These are phyloP conservation scores for Ceratocystis albifundus DNA, from an alignment of 2,329 filamentous ascomycete genomes.

Conservation along the genomic window DNA sequence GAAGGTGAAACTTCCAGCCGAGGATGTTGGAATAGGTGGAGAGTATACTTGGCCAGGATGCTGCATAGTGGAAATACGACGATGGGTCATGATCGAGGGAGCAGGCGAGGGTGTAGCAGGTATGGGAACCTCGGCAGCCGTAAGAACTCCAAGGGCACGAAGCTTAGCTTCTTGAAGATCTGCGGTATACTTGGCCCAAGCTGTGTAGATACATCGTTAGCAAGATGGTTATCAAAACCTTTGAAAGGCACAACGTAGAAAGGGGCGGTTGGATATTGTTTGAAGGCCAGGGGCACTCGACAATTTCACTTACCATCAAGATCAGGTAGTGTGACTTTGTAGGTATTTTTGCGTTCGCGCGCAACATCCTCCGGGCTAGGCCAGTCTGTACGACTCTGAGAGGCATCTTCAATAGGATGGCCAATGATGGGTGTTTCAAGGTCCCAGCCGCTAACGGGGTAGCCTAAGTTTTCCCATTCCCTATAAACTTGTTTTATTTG, in stretches of 20 bases:
- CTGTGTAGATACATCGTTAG: conserved; percentile 28
- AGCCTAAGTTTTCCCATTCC: conserved; percentile 58
- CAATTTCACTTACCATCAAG: conserved; percentile 42
- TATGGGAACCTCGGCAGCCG: conserved; percentile 59
- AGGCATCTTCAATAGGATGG: conserved; percentile 34
- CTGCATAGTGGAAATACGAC: conserved; percentile 47
- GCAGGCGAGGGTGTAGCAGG: conserved; percentile 31
- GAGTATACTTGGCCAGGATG: conserved; percentile 71
- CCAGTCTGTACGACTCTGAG: conserved; percentile 58
- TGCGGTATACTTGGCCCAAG: conserved; percentile 65
- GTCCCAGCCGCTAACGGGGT: conserved; percentile 57
- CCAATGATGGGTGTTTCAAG: conserved; percentile 39
- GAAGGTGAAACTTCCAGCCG: conserved; percentile 39
- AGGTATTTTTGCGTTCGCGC: conserved; percentile 44
- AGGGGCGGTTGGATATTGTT: not conserved
- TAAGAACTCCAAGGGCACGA: conserved; percentile 75
- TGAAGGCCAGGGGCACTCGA: too few species aligned
- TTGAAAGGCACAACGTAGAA: not conserved
- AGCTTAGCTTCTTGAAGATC: conserved; percentile 84
- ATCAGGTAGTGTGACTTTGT: conserved; percentile 57
- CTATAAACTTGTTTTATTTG: conserved; percentile 52
- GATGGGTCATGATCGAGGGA: conserved; percentile 19
- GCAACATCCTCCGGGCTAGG: conserved; percentile 49
- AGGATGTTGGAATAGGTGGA: conserved; percentile 70
- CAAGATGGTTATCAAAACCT: not conserved